Base-by-base conservation (phyloP, 1,139 yeast species). In the Spencermartinsiella ligniputridi region DNA sequence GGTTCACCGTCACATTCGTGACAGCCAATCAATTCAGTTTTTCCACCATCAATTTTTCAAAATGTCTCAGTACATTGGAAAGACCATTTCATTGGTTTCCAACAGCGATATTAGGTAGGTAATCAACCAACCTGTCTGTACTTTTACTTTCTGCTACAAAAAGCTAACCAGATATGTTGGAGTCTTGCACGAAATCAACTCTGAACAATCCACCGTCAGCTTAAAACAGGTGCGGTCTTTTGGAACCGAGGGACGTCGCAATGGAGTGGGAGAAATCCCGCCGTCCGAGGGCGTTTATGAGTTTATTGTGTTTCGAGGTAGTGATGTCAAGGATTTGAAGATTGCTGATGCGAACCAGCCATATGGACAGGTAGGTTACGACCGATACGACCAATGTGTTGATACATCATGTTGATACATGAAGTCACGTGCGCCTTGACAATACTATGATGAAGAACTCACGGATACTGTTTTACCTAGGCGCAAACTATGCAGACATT, bases 171-270 rank as follows among this genome's bases (percentile, higher is more conserved):
- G 89, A 54, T 90, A 89, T 62, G 94, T 89, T 45, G 99, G 99
- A 35, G 70, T 79, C 20, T 75, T 92, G 60, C 90, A 88, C 53
- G 83, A 80, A 52, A 87, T 94, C 60, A 89, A 89, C 64, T 94
- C 96, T 16, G 90, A 85, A 48, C 87, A 86, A 53, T 88, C 96
- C 52, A 89, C 97, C 1, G 95, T 92, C 43, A 84, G 97, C 13
- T 75, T 92, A 57, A 77, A 78, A 45, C 75, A 82, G 42, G 98
- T 92, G 40, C 78, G 90, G 51, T 81, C 90, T 43, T 83, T 83
- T 57, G 98, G 98, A 45, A 85, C 97, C 13, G 98, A 92, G 64
- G 97, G 96, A 22, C 78, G 98, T 58, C 74, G 84, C 57, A 80
- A 81, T 29, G 86, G 83, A 63, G 65, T 74, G 19, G 73, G 76